Evolutionary conservation across 495 filamentous ascomycete genomes (phyloP).

Genomic region (Aspergillus homomorphus): DNA sequence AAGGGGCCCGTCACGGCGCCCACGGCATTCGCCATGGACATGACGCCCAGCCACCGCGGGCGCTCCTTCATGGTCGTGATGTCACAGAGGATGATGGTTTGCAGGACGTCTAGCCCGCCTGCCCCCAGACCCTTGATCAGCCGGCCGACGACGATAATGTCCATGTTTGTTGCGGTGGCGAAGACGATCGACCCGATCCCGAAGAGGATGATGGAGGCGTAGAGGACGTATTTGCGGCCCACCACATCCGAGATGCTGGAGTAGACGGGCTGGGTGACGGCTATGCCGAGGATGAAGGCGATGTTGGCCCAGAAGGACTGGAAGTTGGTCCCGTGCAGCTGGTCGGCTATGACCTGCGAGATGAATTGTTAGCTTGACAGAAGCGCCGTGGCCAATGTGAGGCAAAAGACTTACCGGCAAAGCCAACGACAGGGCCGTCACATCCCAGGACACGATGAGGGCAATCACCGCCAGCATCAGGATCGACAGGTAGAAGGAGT

Average conservation of each 20-base stretch:
- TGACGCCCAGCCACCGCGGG: not conserved
- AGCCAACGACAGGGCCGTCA: not conserved
- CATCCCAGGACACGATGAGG: not conserved
- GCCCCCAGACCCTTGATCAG: not conserved
- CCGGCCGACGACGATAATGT: not conserved
- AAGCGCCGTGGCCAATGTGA: not conserved
- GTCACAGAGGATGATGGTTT: not conserved
- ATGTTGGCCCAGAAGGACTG: constrained; percentile 1
- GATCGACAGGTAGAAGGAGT: not conserved
- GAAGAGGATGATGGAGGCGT: not conserved
- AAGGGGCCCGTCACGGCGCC: not conserved
- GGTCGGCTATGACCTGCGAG: not conserved
- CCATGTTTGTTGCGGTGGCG: not conserved
- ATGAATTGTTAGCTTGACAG: not conserved
- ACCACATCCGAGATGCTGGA: not conserved
- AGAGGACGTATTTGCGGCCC: not conserved
- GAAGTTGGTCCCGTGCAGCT: not conserved
- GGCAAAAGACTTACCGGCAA: not conserved
- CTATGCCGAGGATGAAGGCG: not conserved
- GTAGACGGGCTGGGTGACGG: not conserved
- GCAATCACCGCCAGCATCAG: not conserved
- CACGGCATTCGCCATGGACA: not conserved
- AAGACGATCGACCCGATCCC: not conserved
- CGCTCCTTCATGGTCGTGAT: not conserved
- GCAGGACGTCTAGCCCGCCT: not conserved